Conservation (phyloP, 1,284 basidiomycete species). For the Cerrena zonata region DNA sequence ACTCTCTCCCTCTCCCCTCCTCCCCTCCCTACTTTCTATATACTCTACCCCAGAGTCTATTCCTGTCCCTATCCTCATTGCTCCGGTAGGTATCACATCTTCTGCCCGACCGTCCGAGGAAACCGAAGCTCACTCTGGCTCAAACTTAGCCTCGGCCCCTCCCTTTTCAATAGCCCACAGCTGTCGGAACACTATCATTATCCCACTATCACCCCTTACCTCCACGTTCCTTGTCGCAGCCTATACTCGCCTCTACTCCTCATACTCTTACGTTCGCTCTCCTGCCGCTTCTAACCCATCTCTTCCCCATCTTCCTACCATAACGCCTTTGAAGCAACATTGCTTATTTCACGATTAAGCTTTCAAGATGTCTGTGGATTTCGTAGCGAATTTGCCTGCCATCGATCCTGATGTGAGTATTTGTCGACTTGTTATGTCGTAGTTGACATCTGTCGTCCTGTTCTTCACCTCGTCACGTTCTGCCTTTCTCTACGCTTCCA, state of each 20-base stretch:
- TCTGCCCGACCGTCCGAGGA: too few species aligned
- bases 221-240: not conserved
- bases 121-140: too few species aligned
- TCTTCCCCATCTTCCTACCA: not conserved
- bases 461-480: too few species aligned
- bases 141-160: too few species aligned
- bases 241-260: not conserved
- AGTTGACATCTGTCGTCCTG: not conserved
- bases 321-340: not conserved
- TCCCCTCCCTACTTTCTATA: too few species aligned
- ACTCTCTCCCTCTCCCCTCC: too few species aligned
- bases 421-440: not conserved
- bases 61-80: too few species aligned
- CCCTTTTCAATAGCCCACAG: too few species aligned
- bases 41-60: too few species aligned
- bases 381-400: not conserved
- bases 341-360: not conserved
- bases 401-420: conserved; percentile 3
- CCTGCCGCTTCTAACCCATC: not conserved
- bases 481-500: not conserved
- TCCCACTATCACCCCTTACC: too few species aligned
- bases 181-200: too few species aligned
- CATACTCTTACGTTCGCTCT: not conserved
- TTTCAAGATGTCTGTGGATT: not conserved
- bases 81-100: too few species aligned